Base-by-base conservation (phyloP, 2,329 filamentous ascomycete genomes). In the Scedosporium minutisporum region DNA sequence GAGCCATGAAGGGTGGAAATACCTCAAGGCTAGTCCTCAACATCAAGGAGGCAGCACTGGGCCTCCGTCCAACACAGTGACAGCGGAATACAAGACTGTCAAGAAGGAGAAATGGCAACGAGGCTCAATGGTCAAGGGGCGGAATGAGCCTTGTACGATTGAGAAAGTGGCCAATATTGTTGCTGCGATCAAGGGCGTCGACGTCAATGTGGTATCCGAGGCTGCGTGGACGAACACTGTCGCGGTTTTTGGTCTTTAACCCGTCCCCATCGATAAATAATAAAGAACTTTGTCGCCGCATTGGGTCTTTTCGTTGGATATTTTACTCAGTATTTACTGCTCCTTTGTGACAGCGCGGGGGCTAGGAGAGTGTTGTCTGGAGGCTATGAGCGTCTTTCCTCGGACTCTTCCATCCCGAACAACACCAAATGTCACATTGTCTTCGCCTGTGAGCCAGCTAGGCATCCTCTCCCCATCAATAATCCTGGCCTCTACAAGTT, bases 31-130 rank as follows among this genome's bases (percentile, higher is more conserved):
- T 2, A 58, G 42, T 23, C 18, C 53, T 12, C 33, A 38, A 38
- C 33, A 38, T 38, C 33, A 38, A 14, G 33, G 9, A 38, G 33
- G 27, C 23, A 14, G 57, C 65, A 55, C 58, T 65, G 16, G 25
- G 4, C 10, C 18, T 18, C n/a, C 16, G 41, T 25, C 25, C 63
- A 53, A 48, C 46, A 60, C 85, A 4, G 87, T 87, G 60, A 84
- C 89, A 1, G 87, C 88, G 0, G 81, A 86, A 41, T 95, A 88
- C 68, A 96, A 90, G 75, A 81, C 87, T 4, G 89, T 97, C 33
- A 99, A 97, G 81, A 97, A 96, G 77, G 95, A 99, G 77, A 96
- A 90, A 73, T 99, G 92, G 88, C 83, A 85, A 55, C 86, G 90
- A 69, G 93, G 93, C 0, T 82, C 82, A 48, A 93, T 97, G 90